Percentiles rank a stretch among this genome's conserved stretches.
These are phyloP conservation scores for Borealophlyctis nickersoniae DNA, from an alignment of 192 early-diverging fungal genomes.

Conservation along the genomic window DNA sequence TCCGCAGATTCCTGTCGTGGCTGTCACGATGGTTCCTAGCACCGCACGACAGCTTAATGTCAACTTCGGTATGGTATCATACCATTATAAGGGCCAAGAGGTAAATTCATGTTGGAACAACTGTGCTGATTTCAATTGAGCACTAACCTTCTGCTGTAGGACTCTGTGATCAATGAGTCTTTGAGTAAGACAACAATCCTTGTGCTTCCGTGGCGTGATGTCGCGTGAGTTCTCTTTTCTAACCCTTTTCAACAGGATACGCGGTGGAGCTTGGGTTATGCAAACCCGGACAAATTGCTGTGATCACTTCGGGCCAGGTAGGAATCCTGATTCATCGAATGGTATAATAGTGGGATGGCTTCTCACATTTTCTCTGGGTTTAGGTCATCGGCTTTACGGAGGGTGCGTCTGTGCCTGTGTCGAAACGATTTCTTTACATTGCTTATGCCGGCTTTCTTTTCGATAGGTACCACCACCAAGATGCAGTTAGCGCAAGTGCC, in stretches of 20 bases:
- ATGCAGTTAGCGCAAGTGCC: slow-evolving; percentile 49
- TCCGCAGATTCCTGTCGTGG: slow-evolving; percentile 52
- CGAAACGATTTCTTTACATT: no score
- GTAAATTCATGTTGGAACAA: background rate
- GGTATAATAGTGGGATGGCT: no score
- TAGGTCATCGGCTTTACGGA: slow-evolving; percentile 28
- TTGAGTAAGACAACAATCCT: slow-evolving; percentile 31
- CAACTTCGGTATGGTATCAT: slow-evolving; percentile 54
- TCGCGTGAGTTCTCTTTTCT: no score
- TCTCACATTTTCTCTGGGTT: no score
- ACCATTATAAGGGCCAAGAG: slow-evolving; percentile 38
- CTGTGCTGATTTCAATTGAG: background rate
- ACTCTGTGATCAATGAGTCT: slow-evolving; percentile 38
- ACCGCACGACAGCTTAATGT: slow-evolving; percentile 53
- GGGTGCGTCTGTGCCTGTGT: slow-evolving; percentile 11
- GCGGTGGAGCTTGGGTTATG: slow-evolving; percentile 48
- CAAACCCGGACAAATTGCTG: slow-evolving; percentile 55
- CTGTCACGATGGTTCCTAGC: slow-evolving; percentile 44
- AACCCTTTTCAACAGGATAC: slow-evolving; percentile 37
- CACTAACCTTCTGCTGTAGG: no score
- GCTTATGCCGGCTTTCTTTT: background rate
- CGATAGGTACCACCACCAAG: slow-evolving; percentile 44
- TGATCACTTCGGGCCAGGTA: slow-evolving; percentile 53
- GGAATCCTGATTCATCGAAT: no score
- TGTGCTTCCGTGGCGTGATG: no score